Evolutionary conservation across 1,284 basidiomycete species (phyloP), one percentile per base, ranked within the genome.

Genomic region (Heterobasidion occidentale): DNA sequence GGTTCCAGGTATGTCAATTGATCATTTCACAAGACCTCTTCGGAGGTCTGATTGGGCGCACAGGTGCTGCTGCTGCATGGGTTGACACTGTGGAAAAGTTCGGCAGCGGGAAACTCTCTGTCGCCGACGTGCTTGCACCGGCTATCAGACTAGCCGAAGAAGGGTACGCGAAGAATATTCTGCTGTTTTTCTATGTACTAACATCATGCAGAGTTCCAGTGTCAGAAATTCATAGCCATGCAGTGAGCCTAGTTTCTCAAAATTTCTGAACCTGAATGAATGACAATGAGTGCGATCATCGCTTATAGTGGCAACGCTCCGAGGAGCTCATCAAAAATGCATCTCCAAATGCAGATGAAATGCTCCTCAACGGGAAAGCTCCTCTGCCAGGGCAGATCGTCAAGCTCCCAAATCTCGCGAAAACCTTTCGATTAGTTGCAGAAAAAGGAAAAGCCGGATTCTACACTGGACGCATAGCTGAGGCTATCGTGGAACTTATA

Each of bases 51-150:
- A 20, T 9, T 12, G 7, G 15, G 14, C 15, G 20, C 19, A 9
- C 17, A 88, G 94, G 95, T 50, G 90, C 92, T 17, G 90, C 94
- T 1, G 92, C 93, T 19, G 92, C 92, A 11, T 98, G 95, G 94
- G 78, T 90, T 36, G 96, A 97, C 69, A 91, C 93, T 0, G 78
- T 97, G 50, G 81, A 89, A 56, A 75, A 78, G 53, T 84, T 97
- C 56, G 96, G 96, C 11, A 90, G 84, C 60, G 89, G 92, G n/a
- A 88, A 83, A 55, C 66, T 98, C 1, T 80, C 79, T 6, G 70
- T 95, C 53, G 79, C 78, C 4, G 88, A 98, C n/a, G 79, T 95
- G n/a, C 77, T 98, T 38, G 88, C 76, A 17, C 96, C 96, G 46
- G 91, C 90, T 0, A 94, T 93, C 58, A 76, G 84, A 38, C 74